A percentile compares a stretch with the other conserved stretches of the same genome.
phyloP scores from a whole-genome alignment of 2,329 filamentous ascomycete species.

The Pseudogymnoascus sp. region DNA sequence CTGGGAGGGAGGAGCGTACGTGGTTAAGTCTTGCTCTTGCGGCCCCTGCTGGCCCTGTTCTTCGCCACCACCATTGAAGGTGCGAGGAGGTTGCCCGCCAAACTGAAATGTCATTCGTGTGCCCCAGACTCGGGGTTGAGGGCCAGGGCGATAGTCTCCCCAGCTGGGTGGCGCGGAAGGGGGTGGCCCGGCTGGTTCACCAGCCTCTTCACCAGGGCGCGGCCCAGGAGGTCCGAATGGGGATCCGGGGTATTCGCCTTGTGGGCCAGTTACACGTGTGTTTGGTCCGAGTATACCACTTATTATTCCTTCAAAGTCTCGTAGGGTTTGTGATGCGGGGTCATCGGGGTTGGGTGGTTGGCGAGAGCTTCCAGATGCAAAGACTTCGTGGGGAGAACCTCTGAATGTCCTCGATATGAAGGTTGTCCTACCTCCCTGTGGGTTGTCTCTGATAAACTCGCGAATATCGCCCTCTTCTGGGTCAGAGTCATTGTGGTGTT shows the following conservation, averaged over 20 bases:
- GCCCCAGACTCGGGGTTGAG: constrained; percentile 22
- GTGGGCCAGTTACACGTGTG: not conserved
- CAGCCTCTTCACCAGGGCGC: not conserved
- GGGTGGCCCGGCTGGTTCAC: not conserved
- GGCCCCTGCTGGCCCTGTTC: constrained; percentile 30
- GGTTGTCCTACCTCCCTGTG: constrained; percentile 23
- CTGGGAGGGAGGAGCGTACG: constrained; percentile 34
- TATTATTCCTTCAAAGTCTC: constrained; percentile 1
- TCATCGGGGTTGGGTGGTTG: not conserved
- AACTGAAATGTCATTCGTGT: constrained; percentile 24
- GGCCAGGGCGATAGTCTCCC: not conserved
- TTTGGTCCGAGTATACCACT: not conserved
- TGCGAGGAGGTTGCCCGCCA: not conserved
- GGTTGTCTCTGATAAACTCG: constrained; percentile 34
- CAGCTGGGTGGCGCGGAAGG: not conserved
- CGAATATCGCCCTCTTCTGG: constrained; percentile 56
- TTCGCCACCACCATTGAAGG: not conserved
- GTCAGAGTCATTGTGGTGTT: constrained; percentile 41
- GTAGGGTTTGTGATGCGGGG: not conserved
- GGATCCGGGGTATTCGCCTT: not conserved
- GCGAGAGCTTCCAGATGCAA: constrained; percentile 2
- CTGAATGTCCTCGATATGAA: constrained; percentile 26
- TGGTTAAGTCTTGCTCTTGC: constrained; percentile 41
- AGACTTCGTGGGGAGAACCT: constrained; percentile 2
- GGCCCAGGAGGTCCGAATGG: not conserved